phyloP scores from a whole-genome alignment of 1,284 basidiomycete species.

The Puccinia brachypodii region DNA sequence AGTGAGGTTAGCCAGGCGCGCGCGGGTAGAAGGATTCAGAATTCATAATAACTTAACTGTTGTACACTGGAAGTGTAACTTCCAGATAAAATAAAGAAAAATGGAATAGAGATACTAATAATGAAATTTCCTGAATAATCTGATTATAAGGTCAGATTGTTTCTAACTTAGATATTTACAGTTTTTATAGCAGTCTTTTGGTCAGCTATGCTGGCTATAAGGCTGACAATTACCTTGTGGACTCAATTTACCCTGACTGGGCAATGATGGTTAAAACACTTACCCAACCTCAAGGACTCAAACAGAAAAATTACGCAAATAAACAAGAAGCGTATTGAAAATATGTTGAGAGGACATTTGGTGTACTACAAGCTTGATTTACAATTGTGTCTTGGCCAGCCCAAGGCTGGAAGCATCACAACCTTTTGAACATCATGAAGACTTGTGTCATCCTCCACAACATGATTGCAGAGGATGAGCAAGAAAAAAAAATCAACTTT shows the following conservation, averaged over 20 bases:
- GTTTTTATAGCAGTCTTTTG: too few relatives aligned
- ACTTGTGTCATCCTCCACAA: conserved; percentile 25
- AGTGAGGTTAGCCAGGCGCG: too few relatives aligned
- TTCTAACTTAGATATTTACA: too few relatives aligned
- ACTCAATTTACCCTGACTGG: conserved; percentile 30
- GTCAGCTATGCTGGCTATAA: conserved; percentile 9
- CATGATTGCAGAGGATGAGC: conserved; percentile 12
- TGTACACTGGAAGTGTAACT: too few relatives aligned
- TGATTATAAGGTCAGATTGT: too few relatives aligned
- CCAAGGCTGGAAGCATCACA: background rate
- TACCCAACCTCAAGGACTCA: background rate
- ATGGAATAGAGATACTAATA: too few relatives aligned
- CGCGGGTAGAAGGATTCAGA: too few relatives aligned
- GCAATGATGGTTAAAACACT: conserved; percentile 2
- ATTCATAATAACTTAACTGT: too few relatives aligned
- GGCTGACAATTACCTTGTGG: background rate
- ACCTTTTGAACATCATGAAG: background rate
- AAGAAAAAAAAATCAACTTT: background rate
- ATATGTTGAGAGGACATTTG: conserved; percentile 7
- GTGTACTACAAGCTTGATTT: background rate
- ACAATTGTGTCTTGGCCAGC: background rate
- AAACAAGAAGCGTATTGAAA: background rate
- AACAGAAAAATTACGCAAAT: conserved; percentile 1
- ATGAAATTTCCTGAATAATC: too few relatives aligned
- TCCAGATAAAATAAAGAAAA: too few relatives aligned